These are phyloP conservation scores for Xylariomycetidae sp. DNA, from an alignment of 2,329 filamentous ascomycete species.

Conservation along the genomic window DNA sequence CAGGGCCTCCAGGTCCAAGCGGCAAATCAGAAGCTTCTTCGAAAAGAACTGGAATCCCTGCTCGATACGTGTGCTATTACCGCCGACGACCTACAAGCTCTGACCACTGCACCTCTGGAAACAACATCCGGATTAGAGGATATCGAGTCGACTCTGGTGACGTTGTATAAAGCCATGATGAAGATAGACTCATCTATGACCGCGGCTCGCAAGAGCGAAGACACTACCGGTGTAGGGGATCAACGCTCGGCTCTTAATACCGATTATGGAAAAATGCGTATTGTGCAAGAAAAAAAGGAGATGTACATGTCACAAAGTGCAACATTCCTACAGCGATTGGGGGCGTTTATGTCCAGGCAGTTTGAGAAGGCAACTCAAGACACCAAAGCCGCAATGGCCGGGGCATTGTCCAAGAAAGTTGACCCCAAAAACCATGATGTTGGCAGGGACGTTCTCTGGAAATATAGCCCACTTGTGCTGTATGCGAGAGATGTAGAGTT, in stretches of 20 bases:
- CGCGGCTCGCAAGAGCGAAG: slow-evolving; percentile 42
- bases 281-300: slow-evolving; percentile 90
- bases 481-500: slow-evolving; percentile 83
- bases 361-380: slow-evolving; percentile 73
- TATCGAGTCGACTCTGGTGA: slow-evolving; percentile 72
- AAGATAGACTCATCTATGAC: slow-evolving; percentile 85
- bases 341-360: slow-evolving; percentile 75
- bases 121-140: slow-evolving; percentile 66
- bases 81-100: slow-evolving; percentile 64
- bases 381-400: slow-evolving; percentile 60
- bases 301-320: slow-evolving; percentile 75
- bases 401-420: slow-evolving; percentile 59
- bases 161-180: slow-evolving; percentile 85
- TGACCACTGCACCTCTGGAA: slow-evolving; percentile 70
- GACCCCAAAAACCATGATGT: slow-evolving; percentile 67
- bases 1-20: slow-evolving; percentile 96
- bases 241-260: slow-evolving; percentile 55
- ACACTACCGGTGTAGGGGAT: slow-evolving; percentile 40
- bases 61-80: slow-evolving; percentile 89
- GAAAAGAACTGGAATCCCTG: slow-evolving; percentile 83
- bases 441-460: slow-evolving; percentile 74
- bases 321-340: slow-evolving; percentile 72
- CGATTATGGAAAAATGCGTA: slow-evolving; percentile 85
- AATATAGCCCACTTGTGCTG: slow-evolving; percentile 80
- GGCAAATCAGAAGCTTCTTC: slow-evolving; percentile 90